Conservation (phyloP, 1,284 basidiomycete species). For the Papiliotrema nemorosa region DNA sequence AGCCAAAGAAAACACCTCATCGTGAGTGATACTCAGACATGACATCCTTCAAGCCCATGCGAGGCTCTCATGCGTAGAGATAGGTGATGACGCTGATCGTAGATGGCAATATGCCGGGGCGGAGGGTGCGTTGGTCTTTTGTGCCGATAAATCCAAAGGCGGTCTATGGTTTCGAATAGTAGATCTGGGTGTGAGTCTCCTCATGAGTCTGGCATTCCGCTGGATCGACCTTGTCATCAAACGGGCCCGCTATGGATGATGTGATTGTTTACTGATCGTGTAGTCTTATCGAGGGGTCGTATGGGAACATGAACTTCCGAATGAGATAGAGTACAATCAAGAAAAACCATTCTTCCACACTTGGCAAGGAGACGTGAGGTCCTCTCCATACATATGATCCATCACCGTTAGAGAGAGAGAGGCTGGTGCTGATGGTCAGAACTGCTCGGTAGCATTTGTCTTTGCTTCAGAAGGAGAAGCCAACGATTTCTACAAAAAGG, state of each 20-base stretch:
- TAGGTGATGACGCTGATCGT: conserved; percentile 19
- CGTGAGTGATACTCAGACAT: conserved; percentile 21
- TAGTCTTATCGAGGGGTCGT: conserved; percentile 77
- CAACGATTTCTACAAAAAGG: conserved; percentile 83
- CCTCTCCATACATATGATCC: background rate
- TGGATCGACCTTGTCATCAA: background rate
- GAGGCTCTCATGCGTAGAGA: background rate
- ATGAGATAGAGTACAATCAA: conserved; percentile 75
- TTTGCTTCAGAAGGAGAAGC: conserved; percentile 88
- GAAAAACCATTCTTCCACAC: conserved; percentile 93
- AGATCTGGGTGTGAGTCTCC: conserved; percentile 58
- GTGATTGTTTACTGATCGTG: no score
- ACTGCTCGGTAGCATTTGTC: conserved; percentile 67
- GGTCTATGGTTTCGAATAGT: conserved; percentile 70
- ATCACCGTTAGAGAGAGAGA: background rate
- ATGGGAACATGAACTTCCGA: conserved; percentile 92
- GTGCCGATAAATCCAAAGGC: conserved; percentile 60
- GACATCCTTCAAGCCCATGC: no score
- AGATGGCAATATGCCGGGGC: conserved; percentile 82
- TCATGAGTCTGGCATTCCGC: background rate
- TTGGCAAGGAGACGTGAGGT: conserved; percentile 81
- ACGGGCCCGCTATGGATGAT: no score
- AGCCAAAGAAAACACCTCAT: conserved; percentile 28
- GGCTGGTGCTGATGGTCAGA: conserved; percentile 17
- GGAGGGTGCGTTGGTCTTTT: conserved; percentile 76